Evolutionary conservation across 2,329 filamentous ascomycete species (phyloP).

Genomic region (Clarireedia monteithiana): DNA sequence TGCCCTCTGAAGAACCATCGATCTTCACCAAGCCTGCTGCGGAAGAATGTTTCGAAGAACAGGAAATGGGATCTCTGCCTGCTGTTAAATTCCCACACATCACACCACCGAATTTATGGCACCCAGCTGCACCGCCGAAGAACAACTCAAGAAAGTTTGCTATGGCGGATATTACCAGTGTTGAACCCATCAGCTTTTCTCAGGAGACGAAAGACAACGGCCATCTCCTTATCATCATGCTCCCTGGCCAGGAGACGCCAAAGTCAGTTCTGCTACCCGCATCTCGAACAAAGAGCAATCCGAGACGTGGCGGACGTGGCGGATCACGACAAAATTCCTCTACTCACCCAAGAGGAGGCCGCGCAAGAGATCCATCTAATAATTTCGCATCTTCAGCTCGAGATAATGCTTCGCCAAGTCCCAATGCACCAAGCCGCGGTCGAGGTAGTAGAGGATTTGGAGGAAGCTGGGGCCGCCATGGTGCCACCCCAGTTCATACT

Average conservation of each 20-base stretch:
- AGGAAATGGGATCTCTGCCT: conserved; percentile 72
- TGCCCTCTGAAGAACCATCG: conserved; percentile 36
- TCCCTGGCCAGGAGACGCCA: conserved; percentile 38
- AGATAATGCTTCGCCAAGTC: conserved; percentile 19
- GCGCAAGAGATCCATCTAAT: conserved; percentile 23
- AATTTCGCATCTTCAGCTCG: conserved; percentile 20
- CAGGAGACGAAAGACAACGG: conserved; percentile 32
- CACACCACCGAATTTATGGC: conserved; percentile 56
- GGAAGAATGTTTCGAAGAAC: conserved; percentile 73
- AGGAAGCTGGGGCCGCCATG: conserved; percentile 22
- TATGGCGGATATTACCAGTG: conserved; percentile 38
- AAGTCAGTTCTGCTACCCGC: conserved; percentile 35
- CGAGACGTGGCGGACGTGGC: conserved; percentile 23
- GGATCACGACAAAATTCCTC: conserved; percentile 22
- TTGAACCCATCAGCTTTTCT: conserved; percentile 36
- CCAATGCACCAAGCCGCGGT: conserved; percentile 19
- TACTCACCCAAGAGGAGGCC: conserved; percentile 23
- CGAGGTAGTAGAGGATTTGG: conserved; percentile 22
- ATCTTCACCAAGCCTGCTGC: conserved; percentile 60
- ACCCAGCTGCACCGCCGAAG: conserved; percentile 47
- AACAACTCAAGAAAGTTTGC: conserved; percentile 45
- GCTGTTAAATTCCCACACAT: conserved; percentile 58
- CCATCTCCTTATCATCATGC: conserved; percentile 35
- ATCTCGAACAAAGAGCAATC: conserved; percentile 26
- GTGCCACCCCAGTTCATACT: conserved; percentile 25